Evolutionary conservation across 1,284 basidiomycete species (phyloP), one percentile per base, ranked within the genome.

Genomic region (Erythrobasidium hasegawianum): DNA sequence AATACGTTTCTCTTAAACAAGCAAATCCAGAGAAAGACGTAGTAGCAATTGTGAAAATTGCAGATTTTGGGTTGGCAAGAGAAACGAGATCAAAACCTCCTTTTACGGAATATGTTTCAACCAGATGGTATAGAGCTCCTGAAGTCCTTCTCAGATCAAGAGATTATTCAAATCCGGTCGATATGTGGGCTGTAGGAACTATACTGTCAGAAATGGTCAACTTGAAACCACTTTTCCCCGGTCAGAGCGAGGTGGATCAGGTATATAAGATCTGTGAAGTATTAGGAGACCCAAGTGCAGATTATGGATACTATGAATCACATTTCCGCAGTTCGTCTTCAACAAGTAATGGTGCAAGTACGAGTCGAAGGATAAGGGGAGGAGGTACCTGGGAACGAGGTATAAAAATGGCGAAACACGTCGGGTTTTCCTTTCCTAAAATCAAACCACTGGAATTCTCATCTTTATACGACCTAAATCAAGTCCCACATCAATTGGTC

Each of bases 181-280:
- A 99, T 77, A 91, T 97, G 87, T 99, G 96, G 96, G 96, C 96
- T 1, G 81, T 99, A 54, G 96, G 96, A 22, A 95, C 96, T 3
- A 99, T 99, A 77, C 87, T 98, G 81, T 91, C 94, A 7, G 96
- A 99, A 78, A 83, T 97, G 64, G 84, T 97, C 78, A 97, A 93
- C 75, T 83, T 99, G 69, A 88, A 91, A 71, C 95, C 96, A 0
- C 81, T 99, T 27, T 98, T 99, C 78, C 95, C 96, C n/a, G 96
- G 96, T n/a, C 85, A 87, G 64, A 88, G 87, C 76, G 94, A 97
- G 77, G 83, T 92, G 56, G 95, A 98, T 79, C 96, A 98, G 78
- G 86, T 98, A 24, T 85, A 84, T 67, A 83, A 87, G 75, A 97
- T 98, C 67, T 90, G 87, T 73, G 88, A 95, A 69, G 81, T 94